These are phyloP conservation scores for Prunus salicina DNA, from an alignment of 306 rosid species.

Conservation along the genomic window DNA sequence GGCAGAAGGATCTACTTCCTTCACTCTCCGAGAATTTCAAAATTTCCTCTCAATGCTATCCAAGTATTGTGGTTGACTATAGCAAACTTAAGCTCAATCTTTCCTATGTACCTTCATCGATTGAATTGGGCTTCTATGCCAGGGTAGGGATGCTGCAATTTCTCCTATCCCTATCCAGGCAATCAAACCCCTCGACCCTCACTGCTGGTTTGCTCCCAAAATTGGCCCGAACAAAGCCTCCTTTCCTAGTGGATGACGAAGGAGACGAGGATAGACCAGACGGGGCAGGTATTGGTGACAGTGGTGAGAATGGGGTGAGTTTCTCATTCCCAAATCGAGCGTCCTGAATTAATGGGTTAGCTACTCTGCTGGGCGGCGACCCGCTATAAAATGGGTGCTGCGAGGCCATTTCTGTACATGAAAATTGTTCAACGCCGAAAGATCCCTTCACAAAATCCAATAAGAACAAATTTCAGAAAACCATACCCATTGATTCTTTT, in stretches of 20 bases:
- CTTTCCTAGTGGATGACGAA: constrained; percentile 60
- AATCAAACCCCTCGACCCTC: constrained; percentile 91
- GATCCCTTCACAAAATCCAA: constrained; percentile 45
- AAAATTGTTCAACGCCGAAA: constrained; percentile 52
- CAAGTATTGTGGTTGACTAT: constrained; percentile 19
- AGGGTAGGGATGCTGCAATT: constrained; percentile 87
- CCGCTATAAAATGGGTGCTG: constrained; percentile 91
- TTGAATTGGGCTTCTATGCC: constrained; percentile 44
- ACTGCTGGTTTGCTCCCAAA: constrained; percentile 78
- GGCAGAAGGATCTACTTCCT: constrained; percentile 23
- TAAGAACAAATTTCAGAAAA: not conserved
- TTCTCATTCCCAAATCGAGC: constrained; percentile 83
- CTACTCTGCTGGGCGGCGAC: constrained; percentile 98
- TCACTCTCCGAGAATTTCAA: constrained; percentile 36
- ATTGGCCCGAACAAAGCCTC: constrained; percentile 65
- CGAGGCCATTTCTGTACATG: constrained; percentile 51
- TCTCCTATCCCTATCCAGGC: constrained; percentile 78
- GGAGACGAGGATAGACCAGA: constrained; percentile 51
- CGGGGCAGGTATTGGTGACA: constrained; percentile 34
- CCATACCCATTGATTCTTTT: not conserved
- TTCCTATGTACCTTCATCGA: constrained; percentile 26
- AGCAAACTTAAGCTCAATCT: constrained; percentile 11
- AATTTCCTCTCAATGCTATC: constrained; percentile 40
- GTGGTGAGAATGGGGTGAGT: constrained; percentile 36
- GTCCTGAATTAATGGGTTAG: constrained; percentile 88